A percentile compares a stretch with the other conserved stretches of the same genome.
Conservation (phyloP, 176 grass and related monocot genomes). For the Luzula sylvatica region DNA sequence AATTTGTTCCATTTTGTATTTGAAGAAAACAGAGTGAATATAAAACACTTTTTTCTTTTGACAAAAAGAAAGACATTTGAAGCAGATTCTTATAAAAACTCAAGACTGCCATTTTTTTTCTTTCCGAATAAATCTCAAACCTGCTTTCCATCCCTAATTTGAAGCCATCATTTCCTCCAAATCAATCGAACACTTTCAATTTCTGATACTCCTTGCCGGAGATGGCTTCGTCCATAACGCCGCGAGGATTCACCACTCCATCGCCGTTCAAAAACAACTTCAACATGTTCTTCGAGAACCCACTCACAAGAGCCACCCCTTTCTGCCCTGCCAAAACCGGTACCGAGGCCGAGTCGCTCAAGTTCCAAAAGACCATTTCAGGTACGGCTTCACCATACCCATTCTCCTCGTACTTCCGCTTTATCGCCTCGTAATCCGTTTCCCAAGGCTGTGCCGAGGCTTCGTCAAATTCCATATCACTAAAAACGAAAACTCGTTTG, state of each 20-base stretch:
- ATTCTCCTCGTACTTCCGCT: slow-evolving; percentile 36
- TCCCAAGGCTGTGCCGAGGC: slow-evolving; percentile 54
- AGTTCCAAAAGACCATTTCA: slow-evolving; percentile 82
- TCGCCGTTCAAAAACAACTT: slow-evolving; percentile 47
- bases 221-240: slow-evolving; percentile 54
- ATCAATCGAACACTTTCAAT: slow-evolving; percentile 45
- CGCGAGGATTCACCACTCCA: slow-evolving; percentile 29
- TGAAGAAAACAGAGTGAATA: no score
- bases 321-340: slow-evolving; percentile 39
- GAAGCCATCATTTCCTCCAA: background rate
- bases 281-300: slow-evolving; percentile 67
- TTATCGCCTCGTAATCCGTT: slow-evolving; percentile 71
- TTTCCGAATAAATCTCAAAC: no score
- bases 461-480: slow-evolving; percentile 83
- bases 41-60: no score
- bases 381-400: slow-evolving; percentile 52
- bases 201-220: slow-evolving; percentile 41
- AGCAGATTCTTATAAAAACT: no score
- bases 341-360: slow-evolving; percentile 40
- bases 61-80: no score
- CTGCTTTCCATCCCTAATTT: background rate
- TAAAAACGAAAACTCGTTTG: slow-evolving; percentile 61
- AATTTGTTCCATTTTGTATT: no score
- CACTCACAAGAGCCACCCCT: slow-evolving; percentile 68
- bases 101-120: no score